Percentiles rank a stretch among this genome's conserved stretches.
Evolutionary conservation across 1,284 basidiomycete genomes (phyloP).

Genomic region (Cystobasidiaceae sp.): DNA sequence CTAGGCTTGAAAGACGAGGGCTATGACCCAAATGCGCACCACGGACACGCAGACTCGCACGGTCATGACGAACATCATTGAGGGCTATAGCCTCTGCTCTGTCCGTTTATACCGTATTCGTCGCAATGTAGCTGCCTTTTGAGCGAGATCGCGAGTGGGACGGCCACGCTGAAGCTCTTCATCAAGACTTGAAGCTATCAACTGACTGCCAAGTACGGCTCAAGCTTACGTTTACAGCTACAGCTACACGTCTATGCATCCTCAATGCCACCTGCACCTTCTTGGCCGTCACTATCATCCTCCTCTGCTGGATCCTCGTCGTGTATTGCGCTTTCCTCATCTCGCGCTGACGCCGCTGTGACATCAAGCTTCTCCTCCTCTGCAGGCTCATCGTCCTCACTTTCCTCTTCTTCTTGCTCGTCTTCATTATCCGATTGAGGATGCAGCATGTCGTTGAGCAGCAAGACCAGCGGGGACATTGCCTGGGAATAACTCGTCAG

Average conservation of each 20-base stretch:
- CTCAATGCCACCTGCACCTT: constrained; percentile 17
- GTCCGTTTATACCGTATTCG: background rate
- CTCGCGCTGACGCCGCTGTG: constrained; percentile 16
- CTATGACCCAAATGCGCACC: constrained; percentile 1
- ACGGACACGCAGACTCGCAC: background rate
- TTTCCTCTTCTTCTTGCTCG: constrained; percentile 16
- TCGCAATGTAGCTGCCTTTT: background rate
- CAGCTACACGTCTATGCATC: no score
- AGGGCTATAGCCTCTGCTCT: background rate
- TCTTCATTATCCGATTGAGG: constrained; percentile 23
- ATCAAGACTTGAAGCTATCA: no score
- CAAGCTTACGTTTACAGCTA: no score
- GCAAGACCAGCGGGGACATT: constrained; percentile 37
- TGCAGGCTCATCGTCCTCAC: constrained; percentile 2
- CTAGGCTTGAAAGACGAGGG: constrained; percentile 40
- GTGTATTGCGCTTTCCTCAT: constrained; percentile 9
- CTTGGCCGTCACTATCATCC: constrained; percentile 12
- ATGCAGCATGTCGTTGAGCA: constrained; percentile 39
- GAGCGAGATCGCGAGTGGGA: background rate
- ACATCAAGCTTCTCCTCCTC: constrained; percentile 28
- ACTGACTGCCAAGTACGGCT: no score
- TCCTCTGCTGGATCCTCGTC: constrained; percentile 26
- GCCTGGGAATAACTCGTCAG: background rate
- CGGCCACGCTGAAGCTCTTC: background rate
- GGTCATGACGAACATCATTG: background rate